Percentiles rank a stretch among this genome's conserved stretches.
These are phyloP conservation scores for Ceratobasidium sp. DNA, from an alignment of 1,284 basidiomycete species.

Conservation along the genomic window DNA sequence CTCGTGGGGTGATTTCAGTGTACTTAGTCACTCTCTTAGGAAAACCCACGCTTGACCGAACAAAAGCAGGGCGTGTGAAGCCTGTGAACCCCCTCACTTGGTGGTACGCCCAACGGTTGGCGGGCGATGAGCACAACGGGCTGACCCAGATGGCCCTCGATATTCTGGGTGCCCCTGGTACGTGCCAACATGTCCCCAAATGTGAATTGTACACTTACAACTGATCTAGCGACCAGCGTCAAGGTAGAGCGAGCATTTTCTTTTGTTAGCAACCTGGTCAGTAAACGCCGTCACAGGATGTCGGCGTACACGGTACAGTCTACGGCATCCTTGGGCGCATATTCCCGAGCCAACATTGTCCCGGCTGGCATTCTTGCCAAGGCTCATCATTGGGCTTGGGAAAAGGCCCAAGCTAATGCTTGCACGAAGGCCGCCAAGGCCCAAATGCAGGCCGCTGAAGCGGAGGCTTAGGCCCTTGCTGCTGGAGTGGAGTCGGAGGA, in stretches of 20 bases:
- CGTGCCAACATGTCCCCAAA: background rate
- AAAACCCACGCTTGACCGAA: background rate
- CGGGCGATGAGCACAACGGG: background rate
- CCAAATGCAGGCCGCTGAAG: too few relatives aligned
- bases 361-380: too few relatives aligned
- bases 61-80: background rate
- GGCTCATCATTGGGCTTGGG: too few relatives aligned
- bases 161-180: slow-evolving; percentile 5
- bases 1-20: background rate
- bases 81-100: slow-evolving; percentile 3
- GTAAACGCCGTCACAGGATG: background rate
- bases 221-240: slow-evolving; percentile 3
- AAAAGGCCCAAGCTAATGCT: too few relatives aligned
- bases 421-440: too few relatives aligned
- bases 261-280: background rate
- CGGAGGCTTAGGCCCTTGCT: too few relatives aligned
- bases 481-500: too few relatives aligned
- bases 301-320: background rate
- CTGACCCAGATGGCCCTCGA: slow-evolving; percentile 1
- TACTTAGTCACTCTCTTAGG: background rate
- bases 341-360: too few relatives aligned
- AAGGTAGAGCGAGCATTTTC: background rate
- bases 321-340: too few relatives aligned
- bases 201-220: background rate
- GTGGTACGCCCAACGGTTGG: background rate